Conservation (phyloP, 176 grass and related monocot genomes). For the Hyparrhenia diplandra region DNA sequence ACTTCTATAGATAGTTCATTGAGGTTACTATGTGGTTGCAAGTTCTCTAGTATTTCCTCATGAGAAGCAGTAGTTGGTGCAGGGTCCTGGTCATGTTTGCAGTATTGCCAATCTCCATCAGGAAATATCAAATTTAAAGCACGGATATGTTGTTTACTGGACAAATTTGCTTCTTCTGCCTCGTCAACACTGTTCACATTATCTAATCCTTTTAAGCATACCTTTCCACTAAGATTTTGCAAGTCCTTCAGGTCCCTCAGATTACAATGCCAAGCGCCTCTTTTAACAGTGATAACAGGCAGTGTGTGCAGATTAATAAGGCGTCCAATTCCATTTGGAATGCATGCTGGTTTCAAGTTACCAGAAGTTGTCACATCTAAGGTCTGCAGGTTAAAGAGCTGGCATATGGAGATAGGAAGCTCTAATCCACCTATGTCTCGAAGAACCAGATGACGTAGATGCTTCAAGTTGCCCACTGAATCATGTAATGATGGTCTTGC, state of each 20-base stretch:
- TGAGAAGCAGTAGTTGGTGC: background rate
- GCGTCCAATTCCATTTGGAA: conserved; percentile 5
- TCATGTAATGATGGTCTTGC: background rate
- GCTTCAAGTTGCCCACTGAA: conserved; percentile 25
- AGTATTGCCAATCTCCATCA: conserved; percentile 4
- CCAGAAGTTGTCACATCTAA: conserved; percentile 7
- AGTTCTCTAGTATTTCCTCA: background rate
- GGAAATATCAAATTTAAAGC: background rate
- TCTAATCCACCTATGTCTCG: background rate
- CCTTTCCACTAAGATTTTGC: conserved; percentile 2
- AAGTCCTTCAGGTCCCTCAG: conserved; percentile 20
- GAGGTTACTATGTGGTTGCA: background rate
- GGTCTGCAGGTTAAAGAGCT: conserved; percentile 15
- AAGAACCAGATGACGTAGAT: conserved; percentile 21
- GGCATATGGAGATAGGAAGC: background rate
- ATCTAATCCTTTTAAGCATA: conserved; percentile 15
- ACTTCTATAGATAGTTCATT: background rate
- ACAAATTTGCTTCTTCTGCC: background rate
- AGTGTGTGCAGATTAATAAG: conserved; percentile 31
- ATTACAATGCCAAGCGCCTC: background rate
- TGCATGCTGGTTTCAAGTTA: conserved; percentile 6
- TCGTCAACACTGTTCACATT: background rate
- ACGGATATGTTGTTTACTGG: conserved; percentile 6
- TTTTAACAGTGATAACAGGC: background rate
- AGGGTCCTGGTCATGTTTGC: background rate